A percentile compares a stretch with the other conserved stretches of the same genome.
Evolutionary conservation across 306 rosid genomes (phyloP).

Genomic region (Amphicarpaea edgeworthii): DNA sequence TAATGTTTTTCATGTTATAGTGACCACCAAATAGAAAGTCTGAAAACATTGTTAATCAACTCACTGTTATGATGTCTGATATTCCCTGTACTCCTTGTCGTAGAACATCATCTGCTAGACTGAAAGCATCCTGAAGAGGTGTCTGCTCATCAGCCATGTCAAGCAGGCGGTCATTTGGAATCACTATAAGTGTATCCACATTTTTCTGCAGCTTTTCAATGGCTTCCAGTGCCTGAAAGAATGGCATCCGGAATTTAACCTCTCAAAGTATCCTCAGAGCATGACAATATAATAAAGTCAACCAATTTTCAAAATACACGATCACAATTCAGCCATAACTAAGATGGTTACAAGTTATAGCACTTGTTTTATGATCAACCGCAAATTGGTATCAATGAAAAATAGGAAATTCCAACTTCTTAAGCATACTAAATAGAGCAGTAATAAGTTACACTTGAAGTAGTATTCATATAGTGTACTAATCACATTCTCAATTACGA

Average conservation of each 20-base stretch:
- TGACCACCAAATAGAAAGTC: slow-evolving; percentile 15
- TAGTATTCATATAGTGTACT: neutral
- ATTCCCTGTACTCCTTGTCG: slow-evolving; percentile 99
- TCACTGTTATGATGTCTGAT: slow-evolving; percentile 92
- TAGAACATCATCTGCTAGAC: slow-evolving; percentile 92
- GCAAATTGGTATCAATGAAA: neutral
- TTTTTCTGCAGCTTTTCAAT: slow-evolving; percentile 93
- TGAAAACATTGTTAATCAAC: slow-evolving; percentile 45
- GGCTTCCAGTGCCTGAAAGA: slow-evolving; percentile 89
- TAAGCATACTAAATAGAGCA: no score
- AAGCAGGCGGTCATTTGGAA: slow-evolving; percentile 97
- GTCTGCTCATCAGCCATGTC: slow-evolving; percentile 96
- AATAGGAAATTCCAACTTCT: neutral
- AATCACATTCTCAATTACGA: slow-evolving; percentile 30
- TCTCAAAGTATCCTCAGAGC: neutral
- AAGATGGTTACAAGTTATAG: neutral
- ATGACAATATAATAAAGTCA: slow-evolving; percentile 20
- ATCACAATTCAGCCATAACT: slow-evolving; percentile 9
- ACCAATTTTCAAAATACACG: neutral
- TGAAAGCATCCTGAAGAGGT: slow-evolving; percentile 92
- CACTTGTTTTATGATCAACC: neutral
- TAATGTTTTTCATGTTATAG: neutral
- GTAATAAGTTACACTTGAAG: neutral
- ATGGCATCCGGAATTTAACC: slow-evolving; percentile 7
- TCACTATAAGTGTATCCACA: slow-evolving; percentile 95